These are phyloP conservation scores for Suillus lakei DNA, from an alignment of 768 basidiomycete genomes.

Conservation along the genomic window DNA sequence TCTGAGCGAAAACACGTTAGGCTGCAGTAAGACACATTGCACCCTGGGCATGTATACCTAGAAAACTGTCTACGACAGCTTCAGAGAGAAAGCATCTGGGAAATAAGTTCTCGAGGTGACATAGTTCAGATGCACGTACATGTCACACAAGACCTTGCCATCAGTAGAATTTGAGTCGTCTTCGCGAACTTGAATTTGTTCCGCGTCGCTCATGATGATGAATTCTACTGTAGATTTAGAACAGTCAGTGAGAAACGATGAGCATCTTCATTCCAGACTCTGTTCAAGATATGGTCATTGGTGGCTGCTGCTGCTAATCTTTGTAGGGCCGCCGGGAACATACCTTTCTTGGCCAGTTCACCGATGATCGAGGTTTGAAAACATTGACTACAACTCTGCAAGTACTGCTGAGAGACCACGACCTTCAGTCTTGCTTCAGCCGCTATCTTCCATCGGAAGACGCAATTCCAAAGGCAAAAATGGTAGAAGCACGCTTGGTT, in stretches of 20 bases:
- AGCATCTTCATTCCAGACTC: neutral
- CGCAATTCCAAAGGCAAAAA: conserved; percentile 18
- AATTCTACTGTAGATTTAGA: neutral
- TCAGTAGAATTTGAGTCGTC: conserved; percentile 1
- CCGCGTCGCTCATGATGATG: conserved; percentile 17
- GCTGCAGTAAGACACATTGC: conserved; percentile 84
- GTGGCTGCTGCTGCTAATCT: neutral
- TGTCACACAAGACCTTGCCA: conserved; percentile 42
- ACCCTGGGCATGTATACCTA: conserved; percentile 81
- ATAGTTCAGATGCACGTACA: conserved; percentile 40
- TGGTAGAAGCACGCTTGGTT: conserved; percentile 52
- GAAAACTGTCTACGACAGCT: conserved; percentile 80
- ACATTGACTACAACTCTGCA: neutral
- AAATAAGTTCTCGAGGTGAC: conserved; percentile 7
- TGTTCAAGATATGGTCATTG: neutral
- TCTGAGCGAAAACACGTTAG: conserved; percentile 77
- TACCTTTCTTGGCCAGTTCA: neutral
- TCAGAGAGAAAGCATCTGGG: conserved; percentile 11
- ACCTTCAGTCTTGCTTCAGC: neutral
- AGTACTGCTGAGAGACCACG: neutral
- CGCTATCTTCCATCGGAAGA: neutral
- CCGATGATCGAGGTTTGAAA: neutral
- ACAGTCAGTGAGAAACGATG: neutral
- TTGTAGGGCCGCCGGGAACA: neutral
- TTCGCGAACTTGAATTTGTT: conserved; percentile 16